A percentile compares a stretch with the other conserved stretches of the same genome.
phyloP scores from a whole-genome alignment of 345 rosid species.

The Iberis pinnata region DNA sequence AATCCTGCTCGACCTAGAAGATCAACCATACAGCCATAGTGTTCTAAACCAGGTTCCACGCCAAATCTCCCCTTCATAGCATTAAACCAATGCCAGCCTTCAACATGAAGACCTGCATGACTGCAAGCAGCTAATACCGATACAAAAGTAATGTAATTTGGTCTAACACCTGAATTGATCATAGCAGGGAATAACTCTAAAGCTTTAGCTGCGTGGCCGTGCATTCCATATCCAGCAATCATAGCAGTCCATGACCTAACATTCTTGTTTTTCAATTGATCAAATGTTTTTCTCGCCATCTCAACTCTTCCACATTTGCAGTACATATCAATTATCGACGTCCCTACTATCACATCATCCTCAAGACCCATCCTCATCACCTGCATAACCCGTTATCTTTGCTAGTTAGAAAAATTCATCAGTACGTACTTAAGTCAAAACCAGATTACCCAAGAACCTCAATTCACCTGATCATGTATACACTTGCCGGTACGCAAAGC shows the following conservation, averaged over 20 bases:
- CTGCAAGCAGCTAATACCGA: constrained; percentile 78
- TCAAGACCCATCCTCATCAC: constrained; percentile 66
- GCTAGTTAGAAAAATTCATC: constrained; percentile 12
- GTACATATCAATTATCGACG: constrained; percentile 77
- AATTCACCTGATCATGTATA: constrained; percentile 66
- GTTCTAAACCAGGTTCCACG: constrained; percentile 73
- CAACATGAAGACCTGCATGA: constrained; percentile 66
- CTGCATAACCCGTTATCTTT: constrained; percentile 29
- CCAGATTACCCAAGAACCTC: background rate
- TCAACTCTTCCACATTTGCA: constrained; percentile 79
- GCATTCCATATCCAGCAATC: constrained; percentile 85
- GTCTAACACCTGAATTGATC: constrained; percentile 52
- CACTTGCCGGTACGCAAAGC: constrained; percentile 57
- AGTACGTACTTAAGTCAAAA: background rate
- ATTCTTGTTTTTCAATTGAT: constrained; percentile 58
- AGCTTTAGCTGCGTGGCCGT: constrained; percentile 66
- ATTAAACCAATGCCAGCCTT: constrained; percentile 78
- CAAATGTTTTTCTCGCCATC: constrained; percentile 56
- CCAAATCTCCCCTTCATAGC: constrained; percentile 48
- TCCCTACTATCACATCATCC: constrained; percentile 59
- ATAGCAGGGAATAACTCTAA: constrained; percentile 59
- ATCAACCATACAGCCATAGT: constrained; percentile 89
- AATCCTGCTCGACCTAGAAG: constrained; percentile 79
- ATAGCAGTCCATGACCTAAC: constrained; percentile 86
- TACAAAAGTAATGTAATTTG: constrained; percentile 75